These are phyloP conservation scores for Theobroma cacao DNA, from an alignment of 345 rosid species.

Conservation along the genomic window DNA sequence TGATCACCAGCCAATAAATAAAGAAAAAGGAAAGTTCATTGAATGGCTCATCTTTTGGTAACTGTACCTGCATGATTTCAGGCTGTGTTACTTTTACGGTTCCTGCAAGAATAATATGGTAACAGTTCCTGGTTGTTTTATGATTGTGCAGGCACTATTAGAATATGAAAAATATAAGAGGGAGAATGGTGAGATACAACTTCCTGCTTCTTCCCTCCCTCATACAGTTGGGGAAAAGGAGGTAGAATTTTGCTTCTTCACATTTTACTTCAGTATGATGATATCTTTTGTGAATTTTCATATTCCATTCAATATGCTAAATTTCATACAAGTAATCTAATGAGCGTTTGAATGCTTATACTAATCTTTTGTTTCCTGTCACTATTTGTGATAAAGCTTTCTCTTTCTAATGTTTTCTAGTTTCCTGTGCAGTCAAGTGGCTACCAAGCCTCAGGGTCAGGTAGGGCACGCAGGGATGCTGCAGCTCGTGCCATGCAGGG, in stretches of 20 bases:
- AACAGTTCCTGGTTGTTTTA: conserved; percentile 22
- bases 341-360: background rate
- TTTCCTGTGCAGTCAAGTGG: conserved; percentile 39
- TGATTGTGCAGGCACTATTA: conserved; percentile 60
- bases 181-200: conserved; percentile 69
- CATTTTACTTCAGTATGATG: conserved; percentile 13
- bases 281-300: background rate
- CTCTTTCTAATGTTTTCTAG: conserved; percentile 5
- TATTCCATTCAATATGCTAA: background rate
- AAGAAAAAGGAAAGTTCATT: background rate
- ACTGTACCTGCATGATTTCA: background rate
- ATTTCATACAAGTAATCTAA: background rate
- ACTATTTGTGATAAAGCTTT: background rate
- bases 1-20: background rate
- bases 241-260: conserved; percentile 38
- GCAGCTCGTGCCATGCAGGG: conserved; percentile 93
- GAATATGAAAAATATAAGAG: conserved; percentile 80
- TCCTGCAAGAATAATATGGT: too few relatives aligned
- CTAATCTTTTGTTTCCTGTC: background rate
- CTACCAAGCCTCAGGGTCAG: conserved; percentile 57
- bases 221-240: conserved; percentile 63
- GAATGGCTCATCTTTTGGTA: background rate
- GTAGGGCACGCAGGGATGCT: conserved; percentile 73
- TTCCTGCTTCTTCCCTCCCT: conserved; percentile 54
- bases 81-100: background rate